Evolutionary conservation across 768 basidiomycete genomes (phyloP).

Genomic region (Agaricus subrufescens): DNA sequence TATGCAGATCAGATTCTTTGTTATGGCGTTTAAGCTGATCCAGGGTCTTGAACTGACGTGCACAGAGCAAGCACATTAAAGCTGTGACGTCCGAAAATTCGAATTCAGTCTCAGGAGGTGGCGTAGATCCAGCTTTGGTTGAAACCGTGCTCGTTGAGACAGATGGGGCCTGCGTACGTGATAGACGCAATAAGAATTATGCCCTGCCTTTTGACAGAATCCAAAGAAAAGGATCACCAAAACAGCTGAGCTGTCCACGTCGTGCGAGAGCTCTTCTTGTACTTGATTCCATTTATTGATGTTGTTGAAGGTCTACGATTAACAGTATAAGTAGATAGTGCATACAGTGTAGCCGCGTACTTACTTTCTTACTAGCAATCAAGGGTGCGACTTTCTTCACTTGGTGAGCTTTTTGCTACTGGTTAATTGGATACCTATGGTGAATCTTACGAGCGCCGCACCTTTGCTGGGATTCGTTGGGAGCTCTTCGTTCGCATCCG

Average conservation of each 20-base stretch:
- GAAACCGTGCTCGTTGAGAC: background rate
- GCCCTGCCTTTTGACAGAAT: slow-evolving; percentile 1
- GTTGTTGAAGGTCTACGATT: slow-evolving; percentile 71
- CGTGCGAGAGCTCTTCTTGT: slow-evolving; percentile 65
- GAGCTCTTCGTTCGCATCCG: slow-evolving; percentile 28
- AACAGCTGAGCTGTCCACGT: slow-evolving; percentile 9
- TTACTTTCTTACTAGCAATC: slow-evolving; percentile 82
- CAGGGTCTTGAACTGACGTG: slow-evolving; percentile 85
- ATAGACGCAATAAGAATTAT: slow-evolving; percentile 9
- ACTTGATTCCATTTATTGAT: slow-evolving; percentile 98
- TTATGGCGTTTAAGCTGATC: slow-evolving; percentile 89
- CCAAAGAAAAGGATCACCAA: slow-evolving; percentile 29
- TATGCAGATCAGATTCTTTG: slow-evolving; percentile 92
- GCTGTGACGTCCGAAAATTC: slow-evolving; percentile 77
- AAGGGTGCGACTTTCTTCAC: slow-evolving; percentile 76
- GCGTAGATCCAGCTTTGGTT: slow-evolving; percentile 20
- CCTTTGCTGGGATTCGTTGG: slow-evolving; percentile 45
- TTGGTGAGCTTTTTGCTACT: slow-evolving; percentile 15
- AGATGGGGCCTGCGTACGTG: slow-evolving; percentile 11
- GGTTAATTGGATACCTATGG: background rate
- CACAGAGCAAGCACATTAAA: slow-evolving; percentile 85
- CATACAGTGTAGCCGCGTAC: slow-evolving; percentile 10
- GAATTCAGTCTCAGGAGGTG: slow-evolving; percentile 55
- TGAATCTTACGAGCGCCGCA: slow-evolving; percentile 23
- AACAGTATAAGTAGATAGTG: slow-evolving; percentile 8